These are phyloP conservation scores for Protea cynaroides DNA, from an alignment of 164 flowering plant genomes.

Conservation along the genomic window DNA sequence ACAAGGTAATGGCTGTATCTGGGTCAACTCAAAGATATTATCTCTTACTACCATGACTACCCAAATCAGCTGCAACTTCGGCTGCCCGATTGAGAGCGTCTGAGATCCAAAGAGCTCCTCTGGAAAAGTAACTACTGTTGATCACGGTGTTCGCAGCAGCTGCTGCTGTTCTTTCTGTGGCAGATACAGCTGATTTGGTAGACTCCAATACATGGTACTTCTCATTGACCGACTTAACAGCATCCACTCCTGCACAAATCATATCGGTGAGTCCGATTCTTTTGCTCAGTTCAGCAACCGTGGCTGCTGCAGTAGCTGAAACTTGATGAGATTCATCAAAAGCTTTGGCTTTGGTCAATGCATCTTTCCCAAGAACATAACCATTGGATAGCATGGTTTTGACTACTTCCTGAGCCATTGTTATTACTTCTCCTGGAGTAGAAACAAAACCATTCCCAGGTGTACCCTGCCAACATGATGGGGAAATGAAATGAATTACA, in stretches of 20 bases:
- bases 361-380: slow-evolving; percentile 71
- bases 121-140: slow-evolving; percentile 74
- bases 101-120: slow-evolving; percentile 79
- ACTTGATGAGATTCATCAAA: slow-evolving; percentile 68
- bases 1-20: neutral
- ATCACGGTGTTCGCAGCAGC: slow-evolving; percentile 61
- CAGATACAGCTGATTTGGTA: slow-evolving; percentile 50
- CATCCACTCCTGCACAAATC: slow-evolving; percentile 56
- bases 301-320: slow-evolving; percentile 65
- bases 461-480: slow-evolving; percentile 17
- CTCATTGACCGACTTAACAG: slow-evolving; percentile 56
- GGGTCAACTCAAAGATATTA: slow-evolving; percentile 5
- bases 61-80: slow-evolving; percentile 69
- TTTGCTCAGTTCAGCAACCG: slow-evolving; percentile 62
- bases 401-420: slow-evolving; percentile 77
- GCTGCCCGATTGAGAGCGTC: slow-evolving; percentile 64
- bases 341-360: slow-evolving; percentile 69
- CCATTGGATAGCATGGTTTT: slow-evolving; percentile 78
- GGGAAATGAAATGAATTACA: too few species aligned
- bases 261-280: slow-evolving; percentile 64
- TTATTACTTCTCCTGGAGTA: slow-evolving; percentile 67
- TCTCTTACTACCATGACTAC: slow-evolving; percentile 25
- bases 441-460: slow-evolving; percentile 29
- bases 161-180: slow-evolving; percentile 59
- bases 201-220: slow-evolving; percentile 48